Evolutionary conservation across 805 yeast genomes (phyloP).

Genomic region (Suhomyces emberorum): DNA sequence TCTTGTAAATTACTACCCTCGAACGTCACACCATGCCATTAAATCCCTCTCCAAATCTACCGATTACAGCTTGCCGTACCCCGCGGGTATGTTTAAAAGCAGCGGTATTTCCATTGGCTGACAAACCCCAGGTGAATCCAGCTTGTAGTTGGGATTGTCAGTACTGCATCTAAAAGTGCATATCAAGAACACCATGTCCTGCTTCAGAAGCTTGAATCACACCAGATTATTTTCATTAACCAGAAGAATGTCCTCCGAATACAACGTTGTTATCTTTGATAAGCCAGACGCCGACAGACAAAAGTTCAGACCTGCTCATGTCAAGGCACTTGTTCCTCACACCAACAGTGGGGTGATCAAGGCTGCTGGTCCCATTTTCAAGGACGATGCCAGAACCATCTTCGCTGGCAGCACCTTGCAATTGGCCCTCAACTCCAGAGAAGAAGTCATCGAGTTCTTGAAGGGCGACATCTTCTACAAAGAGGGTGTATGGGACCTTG

Average conservation of each 20-base stretch:
- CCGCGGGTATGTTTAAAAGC: no score
- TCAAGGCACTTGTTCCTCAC: conserved; percentile 43
- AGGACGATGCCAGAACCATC: conserved; percentile 41
- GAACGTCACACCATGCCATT: no score
- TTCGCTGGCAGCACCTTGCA: conserved; percentile 71
- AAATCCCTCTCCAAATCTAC: no score
- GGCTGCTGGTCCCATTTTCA: conserved; percentile 42
- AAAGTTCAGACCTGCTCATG: conserved; percentile 50
- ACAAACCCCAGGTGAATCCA: no score
- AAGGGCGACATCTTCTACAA: conserved; percentile 60
- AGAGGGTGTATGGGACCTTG: conserved; percentile 75
- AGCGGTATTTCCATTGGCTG: no score
- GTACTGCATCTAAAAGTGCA: no score
- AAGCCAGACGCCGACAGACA: conserved; percentile 61
- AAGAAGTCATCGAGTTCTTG: conserved; percentile 63
- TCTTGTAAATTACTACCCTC: no score
- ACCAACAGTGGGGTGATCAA: conserved; percentile 38
- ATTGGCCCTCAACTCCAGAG: conserved; percentile 59
- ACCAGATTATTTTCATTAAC: no score
- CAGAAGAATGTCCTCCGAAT: conserved; percentile 18
- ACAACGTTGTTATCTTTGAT: conserved; percentile 64
- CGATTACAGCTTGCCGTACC: no score
- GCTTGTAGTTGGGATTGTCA: no score
- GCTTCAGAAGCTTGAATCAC: no score
- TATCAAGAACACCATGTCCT: no score